Evolutionary conservation across 352 stramenopile species (phyloP).

Genomic region (Phytophthora macrochlamydospora): DNA sequence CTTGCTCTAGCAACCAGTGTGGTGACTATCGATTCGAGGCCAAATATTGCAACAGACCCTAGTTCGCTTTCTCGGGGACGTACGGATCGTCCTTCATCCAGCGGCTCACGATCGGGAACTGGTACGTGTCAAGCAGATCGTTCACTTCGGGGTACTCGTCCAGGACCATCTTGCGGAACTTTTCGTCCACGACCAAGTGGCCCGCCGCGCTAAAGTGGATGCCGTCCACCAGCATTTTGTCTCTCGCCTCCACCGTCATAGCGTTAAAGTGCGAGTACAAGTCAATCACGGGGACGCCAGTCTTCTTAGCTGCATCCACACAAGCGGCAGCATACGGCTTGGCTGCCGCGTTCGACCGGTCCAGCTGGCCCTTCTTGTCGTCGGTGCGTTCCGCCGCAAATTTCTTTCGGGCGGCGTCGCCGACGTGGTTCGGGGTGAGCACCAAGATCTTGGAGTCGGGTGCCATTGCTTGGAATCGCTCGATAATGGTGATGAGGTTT

Average conservation of each 20-base stretch:
- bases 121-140: constrained; percentile 12
- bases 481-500: constrained; percentile 42
- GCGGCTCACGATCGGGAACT: constrained; percentile 18
- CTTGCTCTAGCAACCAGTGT: too few relatives aligned
- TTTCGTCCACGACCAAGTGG: constrained; percentile 42
- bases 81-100: constrained; percentile 7
- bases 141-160: constrained; percentile 12
- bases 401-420: constrained; percentile 23
- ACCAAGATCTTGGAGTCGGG: constrained; percentile 35
- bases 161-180: constrained; percentile 30
- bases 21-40: too few relatives aligned
- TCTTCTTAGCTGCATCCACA: constrained; percentile 23
- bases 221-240: constrained; percentile 41
- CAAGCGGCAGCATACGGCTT: constrained; percentile 41
- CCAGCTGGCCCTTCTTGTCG: constrained; percentile 19
- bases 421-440: constrained; percentile 43
- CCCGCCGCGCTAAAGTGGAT: constrained; percentile 47
- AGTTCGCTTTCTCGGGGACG: background rate
- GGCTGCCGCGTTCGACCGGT: constrained; percentile 37
- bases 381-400: constrained; percentile 1
- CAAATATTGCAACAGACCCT: too few relatives aligned
- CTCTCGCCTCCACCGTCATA: constrained; percentile 12
- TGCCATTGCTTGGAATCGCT: constrained; percentile 8
- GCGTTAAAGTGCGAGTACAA: constrained; percentile 48
- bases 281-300: constrained; percentile 33